Conservation (phyloP, 2,329 filamentous ascomycete species). For the Capronia epimyces region DNA sequence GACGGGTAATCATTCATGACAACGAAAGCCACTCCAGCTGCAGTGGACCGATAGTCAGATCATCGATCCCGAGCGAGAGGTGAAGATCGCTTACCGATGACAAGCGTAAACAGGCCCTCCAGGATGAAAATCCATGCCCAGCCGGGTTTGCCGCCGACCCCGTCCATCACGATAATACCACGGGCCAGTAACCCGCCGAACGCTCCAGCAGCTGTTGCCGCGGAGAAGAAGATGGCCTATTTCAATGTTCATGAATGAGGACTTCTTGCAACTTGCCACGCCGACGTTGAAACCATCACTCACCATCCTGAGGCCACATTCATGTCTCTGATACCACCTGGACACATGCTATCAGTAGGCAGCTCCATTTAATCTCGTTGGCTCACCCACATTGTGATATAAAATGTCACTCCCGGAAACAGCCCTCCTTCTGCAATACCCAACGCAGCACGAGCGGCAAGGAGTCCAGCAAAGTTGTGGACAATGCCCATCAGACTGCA, state of each 20-base stretch:
- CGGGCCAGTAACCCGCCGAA: slow-evolving; percentile 34
- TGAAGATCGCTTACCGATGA: slow-evolving; percentile 34
- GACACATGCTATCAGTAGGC: not conserved
- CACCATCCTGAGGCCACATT: slow-evolving; percentile 20
- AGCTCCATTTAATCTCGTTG: not conserved
- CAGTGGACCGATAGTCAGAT: too few species aligned
- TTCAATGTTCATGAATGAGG: not conserved
- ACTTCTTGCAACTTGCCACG: not conserved
- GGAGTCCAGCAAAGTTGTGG: slow-evolving; percentile 25
- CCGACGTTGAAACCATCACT: not conserved
- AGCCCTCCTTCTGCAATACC: slow-evolving; percentile 36
- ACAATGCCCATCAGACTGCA: slow-evolving; percentile 48
- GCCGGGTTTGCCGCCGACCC: slow-evolving; percentile 38
- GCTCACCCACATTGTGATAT: slow-evolving; percentile 15
- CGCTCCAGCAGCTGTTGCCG: slow-evolving; percentile 21
- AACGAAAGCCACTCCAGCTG: slow-evolving; percentile 41
- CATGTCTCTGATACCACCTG: slow-evolving; percentile 16
- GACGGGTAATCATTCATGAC: slow-evolving; percentile 49
- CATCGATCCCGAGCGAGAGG: not conserved
- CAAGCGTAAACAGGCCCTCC: slow-evolving; percentile 41
- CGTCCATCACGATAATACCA: slow-evolving; percentile 41
- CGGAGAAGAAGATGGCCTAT: slow-evolving; percentile 23
- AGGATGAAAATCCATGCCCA: slow-evolving; percentile 43
- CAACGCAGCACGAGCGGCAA: slow-evolving; percentile 33
- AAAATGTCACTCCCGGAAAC: slow-evolving; percentile 36